A percentile compares a stretch with the other conserved stretches of the same genome.
Evolutionary conservation across 306 rosid genomes (phyloP).

Genomic region (Sesbania bispinosa): DNA sequence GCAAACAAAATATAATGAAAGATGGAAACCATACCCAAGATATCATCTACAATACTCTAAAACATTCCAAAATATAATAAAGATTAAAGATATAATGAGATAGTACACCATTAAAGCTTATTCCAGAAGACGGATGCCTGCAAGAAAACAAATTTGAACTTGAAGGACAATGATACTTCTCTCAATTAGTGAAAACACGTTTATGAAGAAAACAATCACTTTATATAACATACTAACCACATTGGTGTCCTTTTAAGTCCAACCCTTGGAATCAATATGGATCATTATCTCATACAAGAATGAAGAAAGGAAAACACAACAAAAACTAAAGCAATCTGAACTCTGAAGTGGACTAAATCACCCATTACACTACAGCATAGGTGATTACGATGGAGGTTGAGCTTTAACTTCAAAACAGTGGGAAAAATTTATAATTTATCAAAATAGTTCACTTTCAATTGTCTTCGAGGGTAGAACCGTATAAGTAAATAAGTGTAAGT

Average conservation of each 20-base stretch:
- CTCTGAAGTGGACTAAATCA: neutral
- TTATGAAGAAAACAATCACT: neutral
- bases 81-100: neutral
- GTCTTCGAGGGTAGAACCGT: neutral
- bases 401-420: neutral
- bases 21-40: neutral
- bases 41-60: neutral
- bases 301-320: neutral
- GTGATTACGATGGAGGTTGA: neutral
- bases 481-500: neutral
- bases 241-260: neutral
- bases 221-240: neutral
- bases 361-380: constrained; percentile 6
- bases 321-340: neutral
- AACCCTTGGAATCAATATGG: neutral
- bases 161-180: neutral
- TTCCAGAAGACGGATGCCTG: neutral
- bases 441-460: neutral
- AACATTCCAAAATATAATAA: neutral
- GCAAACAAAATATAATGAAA: neutral
- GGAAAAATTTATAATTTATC: neutral
- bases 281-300: neutral
- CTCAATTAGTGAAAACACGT: neutral
- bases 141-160: neutral
- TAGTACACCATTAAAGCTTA: neutral